Base-by-base conservation (phyloP, 2,329 filamentous ascomycete species). In the Aureobasidium sp. region DNA sequence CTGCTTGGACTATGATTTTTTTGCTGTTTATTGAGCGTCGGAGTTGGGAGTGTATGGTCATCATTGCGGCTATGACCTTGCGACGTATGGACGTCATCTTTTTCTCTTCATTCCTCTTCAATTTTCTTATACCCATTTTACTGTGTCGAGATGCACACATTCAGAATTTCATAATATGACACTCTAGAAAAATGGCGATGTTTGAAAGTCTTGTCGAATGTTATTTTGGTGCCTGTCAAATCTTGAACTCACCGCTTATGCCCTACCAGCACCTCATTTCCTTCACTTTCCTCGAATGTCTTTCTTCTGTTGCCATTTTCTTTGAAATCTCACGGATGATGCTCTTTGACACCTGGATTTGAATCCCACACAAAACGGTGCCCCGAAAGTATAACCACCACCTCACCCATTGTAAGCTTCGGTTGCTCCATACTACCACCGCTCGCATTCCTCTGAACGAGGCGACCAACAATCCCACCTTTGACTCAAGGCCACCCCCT, bases 391-490 rank as follows among this genome's bases (percentile, higher is more conserved):
- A 45, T 45, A 45, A 21, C n/a, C 35, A 38, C 35, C 35, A 38
- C 35, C 3, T 12, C 27, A 45, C 12, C 27, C 29, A 45, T 45
- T 45, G 41, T 34, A 45, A 45, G 41, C 41, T 45, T 45, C 17
- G 45, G 45, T 49, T 39, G 45, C 45, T 38, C 45, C 45, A 38
- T 49, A 39, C 45, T 38, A 49, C 45, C 7, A 38, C 24, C 45
- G 45, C 34, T 48, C 6, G 14, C 44, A 48, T 48, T 35, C 44
- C 44, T 19, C 44, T 30, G 42, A 24, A 44, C 44, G 35, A 48
- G 44, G 44, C 44, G 8, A 37, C 8, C 44, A 30, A 45, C 16
- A 6, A n/a, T 27, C 22, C 2, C 16, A 30, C n/a, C n/a, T n/a
- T n/a, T n/a, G n/a, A 22, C 7, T 30, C 8, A 29, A 30, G 25